phyloP scores from a whole-genome alignment of 345 rosid species.

The Luvunga scandens region DNA sequence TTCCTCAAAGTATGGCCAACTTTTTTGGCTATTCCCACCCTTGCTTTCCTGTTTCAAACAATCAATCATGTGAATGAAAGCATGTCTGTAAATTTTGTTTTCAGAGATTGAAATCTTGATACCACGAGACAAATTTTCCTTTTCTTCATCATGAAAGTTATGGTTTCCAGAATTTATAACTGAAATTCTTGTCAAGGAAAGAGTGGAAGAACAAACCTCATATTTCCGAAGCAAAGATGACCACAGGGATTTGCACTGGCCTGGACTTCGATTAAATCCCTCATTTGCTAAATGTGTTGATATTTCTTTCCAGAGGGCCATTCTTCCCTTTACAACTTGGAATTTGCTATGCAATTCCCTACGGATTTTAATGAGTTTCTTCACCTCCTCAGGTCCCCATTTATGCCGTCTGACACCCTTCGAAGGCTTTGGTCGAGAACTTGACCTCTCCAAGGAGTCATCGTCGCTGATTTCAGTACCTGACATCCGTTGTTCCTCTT shows the following conservation, averaged over 20 bases:
- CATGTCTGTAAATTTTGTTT: neutral
- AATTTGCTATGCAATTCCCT: constrained; percentile 68
- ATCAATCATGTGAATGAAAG: neutral
- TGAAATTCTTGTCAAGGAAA: neutral
- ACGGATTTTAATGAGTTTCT: constrained; percentile 66
- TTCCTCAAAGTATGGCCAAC: constrained; percentile 81
- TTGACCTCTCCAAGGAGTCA: constrained; percentile 30
- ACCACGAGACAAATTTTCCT: neutral
- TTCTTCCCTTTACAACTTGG: constrained; percentile 77
- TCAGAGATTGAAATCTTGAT: neutral
- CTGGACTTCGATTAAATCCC: constrained; percentile 69
- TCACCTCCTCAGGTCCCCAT: constrained; percentile 92
- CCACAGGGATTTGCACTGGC: constrained; percentile 93
- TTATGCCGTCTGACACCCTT: constrained; percentile 56
- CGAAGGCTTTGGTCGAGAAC: constrained; percentile 42
- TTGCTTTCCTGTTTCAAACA: constrained; percentile 55
- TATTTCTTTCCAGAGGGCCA: constrained; percentile 95
- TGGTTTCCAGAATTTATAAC: neutral
- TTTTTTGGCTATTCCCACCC: constrained; percentile 37
- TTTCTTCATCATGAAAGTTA: neutral
- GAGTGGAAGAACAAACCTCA: constrained; percentile 49
- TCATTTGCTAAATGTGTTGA: constrained; percentile 55
- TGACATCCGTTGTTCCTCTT: constrained; percentile 15
- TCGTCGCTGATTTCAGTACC: constrained; percentile 36
- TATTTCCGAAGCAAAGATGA: constrained; percentile 81